Evolutionary conservation across 2,329 filamentous ascomycete genomes (phyloP).

Genomic region (Fusarium beomiforme): DNA sequence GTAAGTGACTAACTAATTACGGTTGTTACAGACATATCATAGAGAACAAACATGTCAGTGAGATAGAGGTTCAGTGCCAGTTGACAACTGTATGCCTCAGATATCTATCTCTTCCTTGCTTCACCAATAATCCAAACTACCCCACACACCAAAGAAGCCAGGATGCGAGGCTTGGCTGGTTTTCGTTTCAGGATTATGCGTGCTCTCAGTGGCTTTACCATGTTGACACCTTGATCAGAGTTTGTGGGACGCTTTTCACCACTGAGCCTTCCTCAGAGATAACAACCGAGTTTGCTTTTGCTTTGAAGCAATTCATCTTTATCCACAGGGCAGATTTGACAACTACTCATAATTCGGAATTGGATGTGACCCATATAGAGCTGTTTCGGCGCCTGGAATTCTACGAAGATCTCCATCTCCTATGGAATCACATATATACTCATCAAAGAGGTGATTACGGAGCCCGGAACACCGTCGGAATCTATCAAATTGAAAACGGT

Average conservation of each 20-base stretch:
- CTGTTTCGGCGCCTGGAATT: accelerated
- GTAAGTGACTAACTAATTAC: accelerated
- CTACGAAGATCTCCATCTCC: background rate
- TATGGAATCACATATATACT: slow-evolving; percentile 16
- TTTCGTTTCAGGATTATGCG: background rate
- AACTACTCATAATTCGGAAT: accelerated
- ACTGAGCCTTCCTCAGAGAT: accelerated
- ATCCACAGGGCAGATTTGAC: accelerated
- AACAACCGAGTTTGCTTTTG: background rate
- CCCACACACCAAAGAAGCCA: background rate
- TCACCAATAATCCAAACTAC: accelerated
- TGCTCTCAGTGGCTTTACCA: slow-evolving; percentile 6
- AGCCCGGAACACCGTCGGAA: background rate
- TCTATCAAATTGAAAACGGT: background rate
- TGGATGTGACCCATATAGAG: accelerated
- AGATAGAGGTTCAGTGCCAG: background rate
- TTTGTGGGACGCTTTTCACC: background rate
- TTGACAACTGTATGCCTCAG: background rate
- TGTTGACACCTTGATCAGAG: background rate
- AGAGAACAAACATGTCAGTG: background rate
- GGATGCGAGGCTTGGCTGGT: background rate
- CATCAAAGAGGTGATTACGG: slow-evolving; percentile 3
- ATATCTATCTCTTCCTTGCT: background rate
- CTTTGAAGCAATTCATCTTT: background rate
- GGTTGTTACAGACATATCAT: slow-evolving; percentile 2